Evolutionary conservation across 2,329 filamentous ascomycete genomes (phyloP), one percentile per base, ranked within the genome.

Genomic region (Neocatenulostroma microsporum): DNA sequence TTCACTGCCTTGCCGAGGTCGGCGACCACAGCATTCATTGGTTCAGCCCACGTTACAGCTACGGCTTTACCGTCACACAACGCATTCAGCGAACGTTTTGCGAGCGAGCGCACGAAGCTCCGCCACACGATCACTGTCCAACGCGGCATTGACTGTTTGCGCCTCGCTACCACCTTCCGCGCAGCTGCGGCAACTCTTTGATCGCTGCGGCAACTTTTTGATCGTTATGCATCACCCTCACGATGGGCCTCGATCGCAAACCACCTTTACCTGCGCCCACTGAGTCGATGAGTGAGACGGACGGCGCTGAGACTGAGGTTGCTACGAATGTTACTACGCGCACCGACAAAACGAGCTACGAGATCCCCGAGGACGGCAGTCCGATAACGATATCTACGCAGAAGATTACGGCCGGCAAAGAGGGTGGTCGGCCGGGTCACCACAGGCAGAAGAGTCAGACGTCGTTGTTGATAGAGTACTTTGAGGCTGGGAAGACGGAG

Each of bases 381-480:
- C 87, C 88, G 27, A 80, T 98, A 55, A 96, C 86, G 42, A 93
- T 98, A 60, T 80, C 82, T 57, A 94, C 89, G 29, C 76, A 56
- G 71, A 83, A 62, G 74, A 78, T 64, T 51, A 51, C 46, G 19
- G 31, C 30, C 19, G 43, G 42, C 38, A 47, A 46, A 27, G 50
- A 57, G 14, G 80, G 77, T 59, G 72, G 58, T 64, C 69, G 45
- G 59, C 62, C 42, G 72, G 64, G 47, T 60, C 61, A 62, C 70
- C 62, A 58, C 62, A 67, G 55, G 57, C 63, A 56, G 62, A 74
- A 76, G 51, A 94, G 85, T 30, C 87, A 94, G 66, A 94, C 88
- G 24, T 93, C 85, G 39, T 72, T 95, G 48, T 71, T 95, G 53
- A 95, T 95, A 54, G 88, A 95, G 65, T 94, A 94, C 63, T 95